These are phyloP conservation scores for Nakazawaea holstii DNA, from an alignment of 805 yeast species.

Conservation along the genomic window DNA sequence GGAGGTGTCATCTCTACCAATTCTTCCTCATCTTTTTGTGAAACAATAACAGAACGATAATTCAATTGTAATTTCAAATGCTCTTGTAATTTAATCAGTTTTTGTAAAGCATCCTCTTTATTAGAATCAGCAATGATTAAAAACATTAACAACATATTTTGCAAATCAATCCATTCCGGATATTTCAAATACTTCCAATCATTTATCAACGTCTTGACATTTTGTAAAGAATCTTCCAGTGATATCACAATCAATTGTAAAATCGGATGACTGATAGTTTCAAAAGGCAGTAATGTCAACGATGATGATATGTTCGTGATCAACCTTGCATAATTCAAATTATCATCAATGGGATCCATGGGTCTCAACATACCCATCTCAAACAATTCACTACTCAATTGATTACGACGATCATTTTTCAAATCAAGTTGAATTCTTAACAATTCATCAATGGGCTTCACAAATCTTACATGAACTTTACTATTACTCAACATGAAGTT, in stretches of 20 bases:
- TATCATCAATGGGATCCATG: constrained; percentile 12
- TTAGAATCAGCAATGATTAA: constrained; percentile 45
- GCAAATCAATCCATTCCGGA: constrained; percentile 63
- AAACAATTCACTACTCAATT: constrained; percentile 20
- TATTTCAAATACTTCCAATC: constrained; percentile 40
- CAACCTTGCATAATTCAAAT: constrained; percentile 50
- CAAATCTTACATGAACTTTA: constrained; percentile 21
- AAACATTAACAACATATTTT: constrained; percentile 52
- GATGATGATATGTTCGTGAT: constrained; percentile 56
- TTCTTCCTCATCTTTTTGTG: constrained; percentile 8
- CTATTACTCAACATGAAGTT: neutral
- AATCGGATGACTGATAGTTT: constrained; percentile 83
- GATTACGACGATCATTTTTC: constrained; percentile 7
- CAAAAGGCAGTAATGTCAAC: constrained; percentile 65
- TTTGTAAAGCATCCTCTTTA: constrained; percentile 37
- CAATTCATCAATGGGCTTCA: constrained; percentile 19
- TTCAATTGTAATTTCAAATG: constrained; percentile 19
- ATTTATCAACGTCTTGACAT: constrained; percentile 54
- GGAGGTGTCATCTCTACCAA: constrained; percentile 3
- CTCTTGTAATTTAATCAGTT: constrained; percentile 26
- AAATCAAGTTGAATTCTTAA: constrained; percentile 18
- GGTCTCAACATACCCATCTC: constrained; percentile 14
- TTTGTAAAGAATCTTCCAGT: constrained; percentile 43
- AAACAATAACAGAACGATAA: constrained; percentile 17
- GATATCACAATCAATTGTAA: constrained; percentile 67